These are phyloP conservation scores for Rhodotorula glutinis DNA, from an alignment of 1,284 basidiomycete species.

Conservation along the genomic window DNA sequence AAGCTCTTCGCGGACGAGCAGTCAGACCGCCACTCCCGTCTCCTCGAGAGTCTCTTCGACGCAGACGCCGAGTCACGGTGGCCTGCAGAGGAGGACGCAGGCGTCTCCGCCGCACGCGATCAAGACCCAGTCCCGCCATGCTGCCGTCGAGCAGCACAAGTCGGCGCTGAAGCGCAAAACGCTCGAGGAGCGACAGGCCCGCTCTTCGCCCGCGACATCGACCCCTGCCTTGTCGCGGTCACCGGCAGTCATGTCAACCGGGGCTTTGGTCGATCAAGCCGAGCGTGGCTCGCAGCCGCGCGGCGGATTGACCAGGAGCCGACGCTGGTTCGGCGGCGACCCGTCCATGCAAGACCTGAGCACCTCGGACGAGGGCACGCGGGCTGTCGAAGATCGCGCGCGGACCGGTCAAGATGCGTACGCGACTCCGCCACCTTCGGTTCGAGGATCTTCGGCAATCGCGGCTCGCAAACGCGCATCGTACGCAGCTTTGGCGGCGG, in stretches of 20 bases:
- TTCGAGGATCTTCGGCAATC: background rate
- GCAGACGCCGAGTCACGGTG: background rate
- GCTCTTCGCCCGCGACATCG: background rate
- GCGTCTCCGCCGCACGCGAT: background rate
- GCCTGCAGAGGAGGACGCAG: too few relatives aligned
- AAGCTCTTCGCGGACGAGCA: too few relatives aligned
- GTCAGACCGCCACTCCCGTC: background rate
- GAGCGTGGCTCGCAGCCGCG: too few relatives aligned
- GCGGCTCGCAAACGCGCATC: background rate
- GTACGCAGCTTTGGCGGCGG: background rate
- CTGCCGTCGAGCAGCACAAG: conserved; percentile 10
- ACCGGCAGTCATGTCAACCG: background rate
- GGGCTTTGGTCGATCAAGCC: too few relatives aligned
- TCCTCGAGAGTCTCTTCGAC: too few relatives aligned
- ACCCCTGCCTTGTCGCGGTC: background rate
- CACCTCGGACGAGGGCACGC: background rate
- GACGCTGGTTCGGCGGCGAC: background rate
- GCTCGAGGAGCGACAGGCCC: background rate
- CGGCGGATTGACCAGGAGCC: background rate
- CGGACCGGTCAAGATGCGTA: background rate
- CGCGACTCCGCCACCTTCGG: background rate
- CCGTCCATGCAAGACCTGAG: background rate
- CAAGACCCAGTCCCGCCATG: background rate
- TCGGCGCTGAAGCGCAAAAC: conserved; percentile 13
- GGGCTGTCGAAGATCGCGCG: background rate